A percentile compares a stretch with the other conserved stretches of the same genome.
Conservation (phyloP, 1,139 yeast species). For the Candida sp. region DNA sequence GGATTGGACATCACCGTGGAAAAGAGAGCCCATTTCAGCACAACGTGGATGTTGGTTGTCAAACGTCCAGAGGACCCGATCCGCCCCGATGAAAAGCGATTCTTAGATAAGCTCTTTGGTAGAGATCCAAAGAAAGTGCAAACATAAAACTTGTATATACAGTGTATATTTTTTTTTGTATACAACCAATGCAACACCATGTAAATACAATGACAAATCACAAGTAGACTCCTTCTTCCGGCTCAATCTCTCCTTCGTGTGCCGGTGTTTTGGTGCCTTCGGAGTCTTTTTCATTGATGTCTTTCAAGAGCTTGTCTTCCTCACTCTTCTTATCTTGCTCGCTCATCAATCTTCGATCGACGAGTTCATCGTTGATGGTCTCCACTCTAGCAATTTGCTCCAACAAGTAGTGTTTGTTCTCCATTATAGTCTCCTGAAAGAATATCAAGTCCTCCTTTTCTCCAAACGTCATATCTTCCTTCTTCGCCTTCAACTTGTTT, state of each 20-base stretch:
- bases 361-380: slow-evolving; percentile 28
- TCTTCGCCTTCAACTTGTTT: slow-evolving; percentile 10
- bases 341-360: slow-evolving; percentile 25
- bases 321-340: slow-evolving; percentile 11
- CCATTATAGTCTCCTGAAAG: slow-evolving; percentile 34
- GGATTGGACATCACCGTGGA: slow-evolving; percentile 86
- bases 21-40: slow-evolving; percentile 87
- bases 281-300: slow-evolving; percentile 6
- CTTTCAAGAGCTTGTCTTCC: slow-evolving; percentile 11
- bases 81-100: slow-evolving; percentile 44
- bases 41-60: slow-evolving; percentile 86
- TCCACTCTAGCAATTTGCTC: slow-evolving; percentile 30
- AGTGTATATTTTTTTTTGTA: background rate
- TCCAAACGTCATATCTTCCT: slow-evolving; percentile 11
- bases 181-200: background rate
- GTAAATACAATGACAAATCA: slow-evolving; percentile 11
- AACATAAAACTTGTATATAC: slow-evolving; percentile 12
- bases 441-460: slow-evolving; percentile 27
- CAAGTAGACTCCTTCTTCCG: slow-evolving; percentile 17
- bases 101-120: slow-evolving; percentile 48
- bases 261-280: slow-evolving; percentile 5
- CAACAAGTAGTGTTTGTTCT: slow-evolving; percentile 34
- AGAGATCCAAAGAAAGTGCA: slow-evolving; percentile 18
- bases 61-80: slow-evolving; percentile 71
- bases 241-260: slow-evolving; percentile 4